Evolutionary conservation across 2,329 filamentous ascomycete genomes (phyloP), one percentile per base, ranked within the genome.

Genomic region (Epichloe scottii): DNA sequence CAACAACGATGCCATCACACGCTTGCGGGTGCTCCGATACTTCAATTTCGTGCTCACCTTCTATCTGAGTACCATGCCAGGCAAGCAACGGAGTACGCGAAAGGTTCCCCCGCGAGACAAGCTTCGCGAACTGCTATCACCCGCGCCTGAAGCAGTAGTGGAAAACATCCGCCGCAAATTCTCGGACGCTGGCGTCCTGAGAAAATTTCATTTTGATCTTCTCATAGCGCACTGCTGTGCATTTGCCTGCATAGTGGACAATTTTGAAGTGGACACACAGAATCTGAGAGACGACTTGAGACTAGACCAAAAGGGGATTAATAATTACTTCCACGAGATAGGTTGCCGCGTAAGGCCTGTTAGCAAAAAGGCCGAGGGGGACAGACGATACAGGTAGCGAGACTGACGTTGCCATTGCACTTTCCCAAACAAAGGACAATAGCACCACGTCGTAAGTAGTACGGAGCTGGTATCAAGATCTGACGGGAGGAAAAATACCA

Each of bases 261-360:
- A 84, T 62, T 89, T 81, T 61, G 80, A 83, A 62, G 81, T 87
- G 51, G 82, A 90, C 60, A 82, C 82, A 6, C 77, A 76, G 55
- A 76, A 84, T 56, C 68, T 94, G 56, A 77, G 81, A 49, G 79
- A 85, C 55, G 88, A 93, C 62, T 67, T 93, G 53, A 77, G 78
- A 61, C 60, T 90, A 52, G 85, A 89, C 57, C 79, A 83, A 65
- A 84, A 79, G 67, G 73, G 80, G 62, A 81, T 91, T 60, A 76
- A 73, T 49, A 76, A 81, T 61, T 90, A 89, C 65, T 90, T 87
- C 65, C 69, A 72, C 46, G 87, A 91, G 65, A 82, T 93, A 56
- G 88, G 88, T 21, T 87, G 83, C 33, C 79, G 75, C 58, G 74
- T 87, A 33, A 79, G 76, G 63, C 69, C 73, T 57, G 73, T 78